A percentile compares a stretch with the other conserved stretches of the same genome.
Conservation (phyloP, 495 filamentous ascomycete genomes). For the Talaromyces thailandensis region DNA sequence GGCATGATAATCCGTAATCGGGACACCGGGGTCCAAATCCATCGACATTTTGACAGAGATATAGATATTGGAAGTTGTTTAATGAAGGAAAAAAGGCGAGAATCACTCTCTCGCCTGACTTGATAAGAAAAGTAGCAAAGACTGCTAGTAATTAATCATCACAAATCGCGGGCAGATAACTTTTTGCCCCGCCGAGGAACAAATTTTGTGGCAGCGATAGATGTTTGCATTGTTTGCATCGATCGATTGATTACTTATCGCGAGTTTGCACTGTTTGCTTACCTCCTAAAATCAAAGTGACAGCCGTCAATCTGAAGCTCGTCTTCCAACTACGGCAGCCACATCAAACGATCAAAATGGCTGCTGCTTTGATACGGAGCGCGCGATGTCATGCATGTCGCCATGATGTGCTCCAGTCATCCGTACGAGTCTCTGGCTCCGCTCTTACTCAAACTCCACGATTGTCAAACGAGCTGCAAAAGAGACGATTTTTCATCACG, state of each 20-base stretch:
- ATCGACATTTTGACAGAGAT: slow-evolving; percentile 46
- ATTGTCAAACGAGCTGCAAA: slow-evolving; percentile 11
- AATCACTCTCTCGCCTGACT: background rate
- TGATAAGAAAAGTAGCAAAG: background rate
- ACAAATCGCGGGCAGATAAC: background rate
- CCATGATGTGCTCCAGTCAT: slow-evolving; percentile 19
- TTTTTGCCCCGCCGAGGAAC: slow-evolving; percentile 3
- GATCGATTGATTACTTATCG: background rate
- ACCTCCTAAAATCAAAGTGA: background rate
- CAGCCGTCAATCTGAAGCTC: background rate
- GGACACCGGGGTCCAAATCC: slow-evolving; percentile 59
- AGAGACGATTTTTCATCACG: slow-evolving; percentile 5
- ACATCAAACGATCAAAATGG: slow-evolving; percentile 15
- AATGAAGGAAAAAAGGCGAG: background rate
- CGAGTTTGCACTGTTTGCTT: slow-evolving; percentile 15
- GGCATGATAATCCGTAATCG: slow-evolving; percentile 38
- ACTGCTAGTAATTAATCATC: background rate
- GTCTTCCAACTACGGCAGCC: background rate
- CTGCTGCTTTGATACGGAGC: slow-evolving; percentile 18
- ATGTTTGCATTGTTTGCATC: slow-evolving; percentile 2
- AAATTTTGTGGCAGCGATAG: background rate
- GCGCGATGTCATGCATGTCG: slow-evolving; percentile 20
- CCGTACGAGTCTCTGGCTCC: slow-evolving; percentile 14
- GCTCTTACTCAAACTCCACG: slow-evolving; percentile 13
- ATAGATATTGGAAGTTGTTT: background rate